A percentile compares a stretch with the other conserved stretches of the same genome.
These are phyloP conservation scores for Filobasidium floriforme DNA, from an alignment of 768 basidiomycete species.

Conservation along the genomic window DNA sequence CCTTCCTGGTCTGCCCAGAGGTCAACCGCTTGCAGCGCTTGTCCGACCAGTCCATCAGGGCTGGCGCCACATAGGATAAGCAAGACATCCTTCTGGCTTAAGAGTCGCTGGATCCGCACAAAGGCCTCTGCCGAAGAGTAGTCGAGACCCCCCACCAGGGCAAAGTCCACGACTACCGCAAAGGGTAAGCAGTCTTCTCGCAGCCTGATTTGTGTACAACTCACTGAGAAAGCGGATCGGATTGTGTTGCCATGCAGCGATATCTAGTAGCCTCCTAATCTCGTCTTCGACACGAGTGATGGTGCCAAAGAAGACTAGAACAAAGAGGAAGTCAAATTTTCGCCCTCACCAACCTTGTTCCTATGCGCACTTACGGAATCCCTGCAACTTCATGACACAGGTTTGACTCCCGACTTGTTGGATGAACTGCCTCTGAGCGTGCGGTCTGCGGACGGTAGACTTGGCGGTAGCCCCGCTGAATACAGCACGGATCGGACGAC, in stretches of 20 bases:
- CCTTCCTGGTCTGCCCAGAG: constrained; percentile 58
- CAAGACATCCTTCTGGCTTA: constrained; percentile 66
- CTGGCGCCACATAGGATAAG: constrained; percentile 76
- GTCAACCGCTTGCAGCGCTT: constrained; percentile 68
- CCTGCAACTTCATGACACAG: constrained; percentile 77
- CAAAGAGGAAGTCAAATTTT: neutral
- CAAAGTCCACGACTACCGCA: constrained; percentile 60
- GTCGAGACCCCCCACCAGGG: constrained; percentile 81
- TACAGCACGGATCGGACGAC: constrained; percentile 72
- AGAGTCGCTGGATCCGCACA: constrained; percentile 75
- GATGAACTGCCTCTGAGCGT: constrained; percentile 77
- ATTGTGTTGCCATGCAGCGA: constrained; percentile 60
- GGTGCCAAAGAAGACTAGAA: constrained; percentile 54
- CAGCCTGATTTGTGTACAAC: constrained; percentile 5
- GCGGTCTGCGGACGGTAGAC: constrained; percentile 85
- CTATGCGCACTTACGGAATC: constrained; percentile 44
- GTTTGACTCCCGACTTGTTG: constrained; percentile 90
- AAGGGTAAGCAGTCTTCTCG: neutral
- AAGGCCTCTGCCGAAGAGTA: constrained; percentile 93
- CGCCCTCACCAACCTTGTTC: no score
- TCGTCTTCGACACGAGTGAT: constrained; percentile 82
- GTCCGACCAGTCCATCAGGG: constrained; percentile 58
- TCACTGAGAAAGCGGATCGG: constrained; percentile 73
- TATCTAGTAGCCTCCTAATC: constrained; percentile 66
- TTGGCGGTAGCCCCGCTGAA: constrained; percentile 75